Evolutionary conservation across 2,329 filamentous ascomycete species (phyloP), one percentile per base, ranked within the genome.

Genomic region (Xylaria polymorpha): DNA sequence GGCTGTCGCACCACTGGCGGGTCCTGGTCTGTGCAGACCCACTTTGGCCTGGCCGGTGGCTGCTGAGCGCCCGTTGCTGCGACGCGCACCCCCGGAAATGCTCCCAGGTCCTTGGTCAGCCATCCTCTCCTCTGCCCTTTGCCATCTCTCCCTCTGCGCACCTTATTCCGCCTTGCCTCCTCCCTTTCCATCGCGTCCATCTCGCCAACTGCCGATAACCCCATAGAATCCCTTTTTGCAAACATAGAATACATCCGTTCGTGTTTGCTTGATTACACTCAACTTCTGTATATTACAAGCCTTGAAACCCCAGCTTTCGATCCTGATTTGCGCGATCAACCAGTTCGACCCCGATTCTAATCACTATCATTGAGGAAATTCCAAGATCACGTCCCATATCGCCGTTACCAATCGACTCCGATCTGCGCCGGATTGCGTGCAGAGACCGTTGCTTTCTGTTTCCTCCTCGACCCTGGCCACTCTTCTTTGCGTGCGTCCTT

Each of bases 11-110:
- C 72, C 72, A 74, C 74, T 55, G 44, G 50, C 53, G 25, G 41
- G 61, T 57, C 66, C 53, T 75, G 76, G 73, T 65, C 76, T 66
- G 74, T 77, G 76, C 74, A 1, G 50, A 57, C 57, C 72, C 68
- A 67, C 66, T 68, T 57, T 72, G 29, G 22, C 10, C 50, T 56
- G 41, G 25, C 37, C 41, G 18, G 41, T 59, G 35, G 53, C 60
- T 66, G 51, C 67, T 67, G 59, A 66, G 61, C 32, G 61, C 55
- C 55, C 62, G 61, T 43, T 64, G 48, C 53, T 72, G 71, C 71
- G 66, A 72, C 71, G 66, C 71, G 70, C 69, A 22, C 61, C 63
- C 70, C 71, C 68, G 7, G 57, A 60, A 71, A 67, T 66, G 56
- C 61, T 67, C 53, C 64, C 43, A 57, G 50, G 59, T 48, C 65